These are phyloP conservation scores for Leishmania lainsoni DNA, from an alignment of 208 protist genomes.

Conservation along the genomic window DNA sequence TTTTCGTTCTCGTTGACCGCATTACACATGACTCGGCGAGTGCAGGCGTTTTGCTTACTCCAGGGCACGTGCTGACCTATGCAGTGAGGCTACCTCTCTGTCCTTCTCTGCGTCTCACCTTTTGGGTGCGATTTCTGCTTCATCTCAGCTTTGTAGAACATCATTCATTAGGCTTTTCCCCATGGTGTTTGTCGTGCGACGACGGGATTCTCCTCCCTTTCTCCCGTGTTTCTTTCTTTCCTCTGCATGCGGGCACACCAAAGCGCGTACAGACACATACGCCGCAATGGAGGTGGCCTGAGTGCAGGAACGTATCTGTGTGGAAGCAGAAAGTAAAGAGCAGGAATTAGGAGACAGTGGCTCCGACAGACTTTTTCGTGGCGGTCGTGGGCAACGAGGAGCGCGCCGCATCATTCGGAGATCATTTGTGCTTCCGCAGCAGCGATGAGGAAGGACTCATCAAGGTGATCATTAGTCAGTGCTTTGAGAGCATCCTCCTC, in stretches of 20 bases:
- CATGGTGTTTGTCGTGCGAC: background rate
- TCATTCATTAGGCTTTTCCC: background rate
- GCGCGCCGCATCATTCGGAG: constrained; percentile 32
- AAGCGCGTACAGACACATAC: background rate
- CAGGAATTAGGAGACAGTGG: background rate
- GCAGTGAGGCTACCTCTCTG: background rate
- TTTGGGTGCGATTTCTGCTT: background rate
- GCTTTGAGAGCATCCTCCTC: constrained; percentile 40
- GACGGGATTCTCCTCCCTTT: background rate
- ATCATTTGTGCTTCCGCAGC: constrained; percentile 22
- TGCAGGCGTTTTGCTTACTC: background rate
- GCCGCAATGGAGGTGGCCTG: background rate
- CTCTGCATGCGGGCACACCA: background rate
- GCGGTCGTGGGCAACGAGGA: constrained; percentile 31
- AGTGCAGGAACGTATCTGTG: background rate
- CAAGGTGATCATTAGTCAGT: constrained; percentile 36
- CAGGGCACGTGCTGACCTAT: background rate
- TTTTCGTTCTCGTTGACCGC: background rate
- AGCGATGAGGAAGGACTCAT: constrained; percentile 32
- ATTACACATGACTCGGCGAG: background rate
- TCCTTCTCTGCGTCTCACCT: background rate
- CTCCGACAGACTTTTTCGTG: constrained; percentile 46
- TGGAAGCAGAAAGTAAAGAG: background rate
- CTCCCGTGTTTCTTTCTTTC: background rate
- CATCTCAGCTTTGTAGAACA: background rate